Percentiles rank a stretch among this genome's conserved stretches.
phyloP scores from a whole-genome alignment of 345 rosid genomes.

The Ricinus communis region DNA sequence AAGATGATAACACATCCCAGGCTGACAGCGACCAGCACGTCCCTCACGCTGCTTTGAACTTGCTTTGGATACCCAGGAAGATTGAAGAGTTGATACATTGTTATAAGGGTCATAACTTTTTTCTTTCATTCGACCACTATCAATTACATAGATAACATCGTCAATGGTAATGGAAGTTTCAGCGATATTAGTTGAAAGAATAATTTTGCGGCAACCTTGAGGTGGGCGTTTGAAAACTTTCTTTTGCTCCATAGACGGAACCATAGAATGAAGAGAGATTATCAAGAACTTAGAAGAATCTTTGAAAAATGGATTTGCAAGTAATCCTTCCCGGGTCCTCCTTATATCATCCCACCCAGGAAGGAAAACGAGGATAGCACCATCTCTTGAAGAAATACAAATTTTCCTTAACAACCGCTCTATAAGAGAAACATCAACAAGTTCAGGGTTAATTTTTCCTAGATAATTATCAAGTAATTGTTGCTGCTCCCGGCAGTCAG shows the following conservation, averaged over 20 bases:
- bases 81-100: slow-evolving; percentile 87
- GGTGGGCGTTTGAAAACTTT: slow-evolving; percentile 74
- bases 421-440: slow-evolving; percentile 71
- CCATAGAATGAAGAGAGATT: slow-evolving; percentile 88
- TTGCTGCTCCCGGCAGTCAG: slow-evolving; percentile 44
- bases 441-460: slow-evolving; percentile 55
- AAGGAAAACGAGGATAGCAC: slow-evolving; percentile 92
- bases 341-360: slow-evolving; percentile 99
- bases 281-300: slow-evolving; percentile 61
- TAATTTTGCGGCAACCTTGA: slow-evolving; percentile 80
- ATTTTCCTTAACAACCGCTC: slow-evolving; percentile 69
- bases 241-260: slow-evolving; percentile 82
- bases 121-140: slow-evolving; percentile 95
- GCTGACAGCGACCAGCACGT: slow-evolving; percentile 94
- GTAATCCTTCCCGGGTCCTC: slow-evolving; percentile 58
- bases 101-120: slow-evolving; percentile 91
- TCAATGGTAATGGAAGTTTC: slow-evolving; percentile 91
- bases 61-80: slow-evolving; percentile 93
- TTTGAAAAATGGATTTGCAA: slow-evolving; percentile 51
- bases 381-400: slow-evolving; percentile 66
- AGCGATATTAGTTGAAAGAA: slow-evolving; percentile 90
- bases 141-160: slow-evolving; percentile 95
- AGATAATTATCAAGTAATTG: slow-evolving; percentile 68
- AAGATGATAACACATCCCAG: slow-evolving; percentile 93
- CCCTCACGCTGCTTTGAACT: slow-evolving; percentile 95